Conservation (phyloP, 192 early-diverging fungal genomes). For the Podila epicladia region DNA sequence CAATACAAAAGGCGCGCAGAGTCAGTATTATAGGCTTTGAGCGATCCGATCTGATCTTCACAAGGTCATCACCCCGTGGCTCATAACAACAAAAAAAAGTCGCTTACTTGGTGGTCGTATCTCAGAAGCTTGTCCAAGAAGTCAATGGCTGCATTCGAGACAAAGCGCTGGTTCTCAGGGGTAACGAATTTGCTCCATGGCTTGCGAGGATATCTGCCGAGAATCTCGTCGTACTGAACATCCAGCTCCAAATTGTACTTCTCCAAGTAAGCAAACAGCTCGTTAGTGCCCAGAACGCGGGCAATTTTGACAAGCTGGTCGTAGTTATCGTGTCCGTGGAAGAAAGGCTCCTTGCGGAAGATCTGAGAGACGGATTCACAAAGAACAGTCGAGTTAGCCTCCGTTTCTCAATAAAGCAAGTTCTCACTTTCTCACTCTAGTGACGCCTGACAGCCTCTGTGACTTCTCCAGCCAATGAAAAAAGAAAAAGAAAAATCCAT, state of each 20-base stretch:
- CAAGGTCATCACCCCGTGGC: too few species aligned
- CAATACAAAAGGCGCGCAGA: neutral
- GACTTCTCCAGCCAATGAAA: neutral
- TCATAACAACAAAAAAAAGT: neutral
- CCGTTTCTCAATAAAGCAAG: too few species aligned
- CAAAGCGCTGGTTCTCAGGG: slow-evolving; percentile 87
- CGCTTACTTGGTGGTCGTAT: slow-evolving; percentile 83
- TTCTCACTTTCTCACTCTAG: too few species aligned
- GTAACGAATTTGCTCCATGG: slow-evolving; percentile 90
- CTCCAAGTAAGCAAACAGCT: slow-evolving; percentile 89
- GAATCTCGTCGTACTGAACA: slow-evolving; percentile 89
- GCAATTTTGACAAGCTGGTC: slow-evolving; percentile 99
- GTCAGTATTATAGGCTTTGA: neutral
- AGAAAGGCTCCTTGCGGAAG: slow-evolving; percentile 99
- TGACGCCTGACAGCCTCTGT: too few species aligned
- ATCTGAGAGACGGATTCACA: slow-evolving; percentile 64
- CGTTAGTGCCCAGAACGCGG: slow-evolving; percentile 97
- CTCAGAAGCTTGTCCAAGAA: slow-evolving; percentile 90
- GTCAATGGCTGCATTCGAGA: slow-evolving; percentile 89
- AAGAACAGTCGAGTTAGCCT: too few species aligned
- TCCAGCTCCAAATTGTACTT: slow-evolving; percentile 96
- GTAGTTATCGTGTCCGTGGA: slow-evolving; percentile 98
- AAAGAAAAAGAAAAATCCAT: slow-evolving; percentile 23
- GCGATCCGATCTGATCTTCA: too few species aligned
- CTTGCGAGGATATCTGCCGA: slow-evolving; percentile 93